phyloP scores from a whole-genome alignment of 768 basidiomycete genomes.

The Podaxis sp. region DNA sequence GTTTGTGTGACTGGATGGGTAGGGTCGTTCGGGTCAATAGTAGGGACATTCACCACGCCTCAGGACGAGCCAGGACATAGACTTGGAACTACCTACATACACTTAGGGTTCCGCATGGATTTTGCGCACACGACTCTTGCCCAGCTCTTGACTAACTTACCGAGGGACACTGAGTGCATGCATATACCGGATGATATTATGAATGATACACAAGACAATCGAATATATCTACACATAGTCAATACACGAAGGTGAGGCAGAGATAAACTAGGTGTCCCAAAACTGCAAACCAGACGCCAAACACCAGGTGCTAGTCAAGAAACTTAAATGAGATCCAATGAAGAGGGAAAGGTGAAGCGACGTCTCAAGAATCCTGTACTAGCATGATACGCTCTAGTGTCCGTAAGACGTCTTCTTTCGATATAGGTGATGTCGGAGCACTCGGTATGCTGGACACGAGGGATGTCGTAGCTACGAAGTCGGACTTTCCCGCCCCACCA shows the following conservation, averaged over 20 bases:
- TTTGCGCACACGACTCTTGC: too few relatives aligned
- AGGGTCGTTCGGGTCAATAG: too few relatives aligned
- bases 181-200: too few relatives aligned
- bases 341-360: background rate
- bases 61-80: too few relatives aligned
- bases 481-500: conserved; percentile 14
- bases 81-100: too few relatives aligned
- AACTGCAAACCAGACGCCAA: background rate
- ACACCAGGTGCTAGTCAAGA: too few relatives aligned
- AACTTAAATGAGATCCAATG: background rate
- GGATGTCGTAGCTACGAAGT: background rate
- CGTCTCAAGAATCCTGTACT: background rate
- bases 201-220: too few relatives aligned
- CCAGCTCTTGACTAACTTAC: too few relatives aligned
- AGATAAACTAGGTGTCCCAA: background rate
- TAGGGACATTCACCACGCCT: too few relatives aligned
- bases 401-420: conserved; percentile 35
- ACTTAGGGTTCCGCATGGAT: too few relatives aligned
- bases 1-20: too few relatives aligned
- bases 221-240: background rate
- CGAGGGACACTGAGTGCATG: too few relatives aligned
- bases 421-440: conserved; percentile 17
- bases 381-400: conserved; percentile 38
- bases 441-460: background rate
- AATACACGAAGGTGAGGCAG: background rate